Conservation (phyloP, 768 basidiomycete genomes). For the Kwoniella botswanensis region DNA sequence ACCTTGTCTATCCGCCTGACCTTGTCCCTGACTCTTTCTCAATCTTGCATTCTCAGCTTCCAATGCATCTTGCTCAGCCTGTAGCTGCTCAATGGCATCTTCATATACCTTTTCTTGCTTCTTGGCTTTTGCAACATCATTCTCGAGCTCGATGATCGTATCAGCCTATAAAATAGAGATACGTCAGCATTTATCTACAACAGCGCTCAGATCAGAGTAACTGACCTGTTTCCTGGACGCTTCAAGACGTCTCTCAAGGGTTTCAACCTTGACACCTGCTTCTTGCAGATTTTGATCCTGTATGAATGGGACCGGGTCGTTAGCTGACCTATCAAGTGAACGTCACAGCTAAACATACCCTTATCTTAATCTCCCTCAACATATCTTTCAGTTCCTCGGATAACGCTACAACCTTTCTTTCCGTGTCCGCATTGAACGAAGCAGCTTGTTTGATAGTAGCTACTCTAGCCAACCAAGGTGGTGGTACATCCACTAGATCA, state of each 20-base stretch:
- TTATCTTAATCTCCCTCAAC: slow-evolving; percentile 74
- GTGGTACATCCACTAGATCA: slow-evolving; percentile 62
- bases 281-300: slow-evolving; percentile 92
- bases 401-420: slow-evolving; percentile 80
- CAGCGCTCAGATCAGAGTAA: not conserved
- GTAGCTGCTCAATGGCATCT: slow-evolving; percentile 91
- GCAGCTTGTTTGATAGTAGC: slow-evolving; percentile 80
- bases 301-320: not conserved
- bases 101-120: slow-evolving; percentile 89
- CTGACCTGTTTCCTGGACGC: slow-evolving; percentile 77
- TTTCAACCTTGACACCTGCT: slow-evolving; percentile 84
- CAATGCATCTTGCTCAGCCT: slow-evolving; percentile 80
- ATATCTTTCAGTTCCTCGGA: slow-evolving; percentile 90
- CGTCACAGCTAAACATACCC: slow-evolving; percentile 51
- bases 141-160: slow-evolving; percentile 77
- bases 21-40: slow-evolving; percentile 65
- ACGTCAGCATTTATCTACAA: not conserved
- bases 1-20: slow-evolving; percentile 64
- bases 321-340: not conserved
- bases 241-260: slow-evolving; percentile 92
- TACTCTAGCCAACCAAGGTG: slow-evolving; percentile 85
- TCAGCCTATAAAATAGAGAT: slow-evolving; percentile 65
- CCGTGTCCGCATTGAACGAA: slow-evolving; percentile 88
- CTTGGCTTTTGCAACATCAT: slow-evolving; percentile 75
- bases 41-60: slow-evolving; percentile 88